phyloP scores from a whole-genome alignment of 2,329 filamentous ascomycete species.

The Fusarium succisae region DNA sequence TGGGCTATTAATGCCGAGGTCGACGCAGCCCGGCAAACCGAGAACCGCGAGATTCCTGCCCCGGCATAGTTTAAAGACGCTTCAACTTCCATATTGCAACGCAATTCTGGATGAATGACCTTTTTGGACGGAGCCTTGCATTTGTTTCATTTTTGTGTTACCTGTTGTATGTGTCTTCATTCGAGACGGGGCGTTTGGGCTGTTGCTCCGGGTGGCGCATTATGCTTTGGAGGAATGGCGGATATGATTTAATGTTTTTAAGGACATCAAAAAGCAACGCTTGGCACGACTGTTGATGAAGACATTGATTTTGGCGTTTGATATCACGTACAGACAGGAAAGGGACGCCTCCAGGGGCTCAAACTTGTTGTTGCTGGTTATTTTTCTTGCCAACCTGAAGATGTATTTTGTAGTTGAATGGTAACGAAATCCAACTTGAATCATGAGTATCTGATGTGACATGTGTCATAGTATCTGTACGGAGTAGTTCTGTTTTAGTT shows the following conservation, averaged over 20 bases:
- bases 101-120: neutral
- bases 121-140: slow-evolving; percentile 15
- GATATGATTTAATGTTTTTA: slow-evolving; percentile 18
- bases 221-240: slow-evolving; percentile 19
- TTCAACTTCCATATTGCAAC: neutral
- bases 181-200: slow-evolving; percentile 36
- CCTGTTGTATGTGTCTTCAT: slow-evolving; percentile 34
- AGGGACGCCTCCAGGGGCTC: slow-evolving; percentile 15
- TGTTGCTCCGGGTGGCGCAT: slow-evolving; percentile 33
- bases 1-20: slow-evolving; percentile 44
- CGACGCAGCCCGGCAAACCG: slow-evolving; percentile 29
- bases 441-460: neutral
- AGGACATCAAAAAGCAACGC: slow-evolving; percentile 35
- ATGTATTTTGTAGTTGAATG: slow-evolving; percentile 28
- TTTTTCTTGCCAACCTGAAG: slow-evolving; percentile 3
- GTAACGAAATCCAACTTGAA: slow-evolving; percentile 25
- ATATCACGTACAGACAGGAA: slow-evolving; percentile 15
- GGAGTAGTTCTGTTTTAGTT: neutral
- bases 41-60: slow-evolving; percentile 29
- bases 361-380: slow-evolving; percentile 1
- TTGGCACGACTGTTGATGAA: slow-evolving; percentile 39
- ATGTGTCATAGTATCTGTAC: neutral
- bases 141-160: slow-evolving; percentile 25
- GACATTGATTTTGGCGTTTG: slow-evolving; percentile 37
- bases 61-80: slow-evolving; percentile 21